Evolutionary conservation across 257 asterid species (phyloP).

Genomic region (Orobanche coerulescens): DNA sequence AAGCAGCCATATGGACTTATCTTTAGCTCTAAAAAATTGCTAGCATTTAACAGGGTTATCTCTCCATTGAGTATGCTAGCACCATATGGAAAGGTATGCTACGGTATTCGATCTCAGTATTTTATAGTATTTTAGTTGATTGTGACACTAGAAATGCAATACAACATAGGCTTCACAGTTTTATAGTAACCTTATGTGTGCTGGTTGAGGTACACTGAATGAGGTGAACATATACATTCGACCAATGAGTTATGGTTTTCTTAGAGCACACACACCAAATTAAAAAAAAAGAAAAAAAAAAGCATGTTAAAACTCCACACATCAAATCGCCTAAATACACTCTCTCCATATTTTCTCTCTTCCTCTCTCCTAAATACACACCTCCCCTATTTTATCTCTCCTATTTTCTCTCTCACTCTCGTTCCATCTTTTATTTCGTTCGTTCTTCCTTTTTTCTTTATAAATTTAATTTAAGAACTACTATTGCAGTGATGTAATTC

Average conservation of each 20-base stretch:
- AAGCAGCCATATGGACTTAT: conserved; percentile 21
- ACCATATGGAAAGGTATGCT: conserved; percentile 43
- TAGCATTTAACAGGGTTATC: conserved; percentile 13
- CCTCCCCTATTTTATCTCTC: too few species aligned
- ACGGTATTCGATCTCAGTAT: conserved; percentile 7
- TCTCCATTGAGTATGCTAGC: conserved; percentile 15
- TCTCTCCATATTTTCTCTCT: too few species aligned
- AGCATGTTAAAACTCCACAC: too few species aligned
- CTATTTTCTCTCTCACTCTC: too few species aligned
- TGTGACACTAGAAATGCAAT: not conserved
- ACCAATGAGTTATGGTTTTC: conserved; percentile 11
- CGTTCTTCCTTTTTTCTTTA: too few species aligned
- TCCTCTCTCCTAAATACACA: too few species aligned
- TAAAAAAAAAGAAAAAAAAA: too few species aligned
- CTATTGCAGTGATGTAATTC: too few species aligned
- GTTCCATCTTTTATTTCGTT: too few species aligned
- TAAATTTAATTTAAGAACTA: too few species aligned
- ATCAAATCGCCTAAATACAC: too few species aligned
- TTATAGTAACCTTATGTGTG: not conserved
- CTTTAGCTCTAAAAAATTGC: conserved; percentile 22
- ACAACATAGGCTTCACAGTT: not conserved
- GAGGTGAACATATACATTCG: not conserved
- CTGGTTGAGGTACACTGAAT: not conserved
- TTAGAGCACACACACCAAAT: too few species aligned
- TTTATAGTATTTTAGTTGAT: not conserved